Evolutionary conservation across 2,329 filamentous ascomycete species (phyloP), one percentile per base, ranked within the genome.

Genomic region (Sporothrix globosa): DNA sequence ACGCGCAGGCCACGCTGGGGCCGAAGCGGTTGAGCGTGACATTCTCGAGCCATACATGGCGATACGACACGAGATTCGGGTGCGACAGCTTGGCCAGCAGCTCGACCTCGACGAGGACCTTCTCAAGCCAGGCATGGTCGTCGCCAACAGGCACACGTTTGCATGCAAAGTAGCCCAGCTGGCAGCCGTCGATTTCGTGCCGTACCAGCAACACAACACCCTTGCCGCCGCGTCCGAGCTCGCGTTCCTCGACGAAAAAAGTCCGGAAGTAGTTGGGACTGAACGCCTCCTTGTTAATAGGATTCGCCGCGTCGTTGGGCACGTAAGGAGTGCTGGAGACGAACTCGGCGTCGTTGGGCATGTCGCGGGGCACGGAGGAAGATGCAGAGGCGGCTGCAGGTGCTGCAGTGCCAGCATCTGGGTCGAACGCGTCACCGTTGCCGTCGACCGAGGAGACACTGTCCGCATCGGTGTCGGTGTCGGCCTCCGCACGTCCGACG

Each of bases 1-100:
- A 99, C 4, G 95, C 93, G 76, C 95, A 98, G 13, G 93, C 93
- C 0, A 99, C 93, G 69, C 89, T 93, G 0, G 96, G 96, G 0
- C 93, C 92, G 78, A 99, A 99, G 1, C 88, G 90, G 73, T 87
- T 95, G 68, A 97, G 87, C 74, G 91, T 88, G 68, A 91, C 90
- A 78, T 97, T 91, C 79, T 99, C 95, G 19, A 99, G 85, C 96
- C 96, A 99, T 44, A 97, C 96, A 80, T 98, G 96, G 7, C 95
- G 91, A 79, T 99, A 99, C 0, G 94, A 97, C 0, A 99, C 96
- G 10, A 99, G 84, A 73, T 99, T 99, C 70, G 94, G 92, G 77
- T 99, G 96, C 0, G 93, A 96, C 4, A 99, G 87, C 75, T 92
- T 92, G 75, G 97, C 93, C 30, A 99, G 86, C 30, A 98, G 84